Base-by-base conservation (phyloP, 345 rosid species). In the Dovyalis caffra region DNA sequence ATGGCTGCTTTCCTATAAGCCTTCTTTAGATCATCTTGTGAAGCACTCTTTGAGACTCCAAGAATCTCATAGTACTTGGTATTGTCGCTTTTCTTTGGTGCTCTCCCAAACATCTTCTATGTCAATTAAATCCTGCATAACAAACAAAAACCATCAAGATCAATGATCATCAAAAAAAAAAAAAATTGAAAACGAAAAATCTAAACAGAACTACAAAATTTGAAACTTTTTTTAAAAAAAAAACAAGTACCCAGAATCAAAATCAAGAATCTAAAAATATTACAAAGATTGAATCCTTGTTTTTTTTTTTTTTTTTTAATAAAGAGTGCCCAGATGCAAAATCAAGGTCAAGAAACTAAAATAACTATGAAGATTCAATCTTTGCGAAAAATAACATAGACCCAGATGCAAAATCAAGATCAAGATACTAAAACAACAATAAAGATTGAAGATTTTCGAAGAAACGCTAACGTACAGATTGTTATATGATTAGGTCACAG, bases 1-100 rank as follows among this genome's bases (percentile, higher is more conserved):
- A 89, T 87, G 15, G 93, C 93, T 3, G 91, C 91, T 74, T 89
- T 89, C 64, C 85, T 76, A 63, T 87, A 89, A 63, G 93, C 93
- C 81, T 87, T 89, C 86, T 89, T 89, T 11, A 89, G 83, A 76
- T 88, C 91, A 60, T 89, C 93, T 64, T 80, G 89, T 1, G 85
- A 77, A 28, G 90, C 89, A 67, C 32, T 77, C 77, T 79, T 84
- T 2, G 90, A 73, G 56, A 88, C 92, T n/a, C 94, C 94, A 45
- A 90, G 84, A 67, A 83, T 79, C 78, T 90, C 89, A 64, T 90
- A 90, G 77, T 88, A 90, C 84, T 85, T 88, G 4, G 85, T 84
- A 80, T 90, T 90, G 40, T 90, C 89, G 72, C 92, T 88, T 61
- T 87, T 90, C 89, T 85, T 87, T 1, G 93, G 90, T 26, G 87